These are phyloP conservation scores for Aspergillus versicolor DNA, from an alignment of 2,329 filamentous ascomycete genomes.

Conservation along the genomic window DNA sequence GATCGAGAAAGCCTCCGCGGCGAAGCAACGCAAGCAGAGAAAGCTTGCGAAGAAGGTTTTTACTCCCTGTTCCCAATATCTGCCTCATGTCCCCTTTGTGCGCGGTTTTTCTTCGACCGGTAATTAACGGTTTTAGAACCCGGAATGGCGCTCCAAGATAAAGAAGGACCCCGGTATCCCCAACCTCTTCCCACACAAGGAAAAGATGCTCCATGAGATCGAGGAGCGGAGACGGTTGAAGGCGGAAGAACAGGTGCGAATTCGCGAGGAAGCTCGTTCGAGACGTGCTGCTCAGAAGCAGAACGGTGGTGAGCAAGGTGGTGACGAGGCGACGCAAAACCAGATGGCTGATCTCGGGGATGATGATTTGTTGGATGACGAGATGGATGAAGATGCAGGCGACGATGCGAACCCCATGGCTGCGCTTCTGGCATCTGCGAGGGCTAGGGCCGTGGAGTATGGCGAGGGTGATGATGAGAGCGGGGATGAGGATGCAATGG, in stretches of 20 bases:
- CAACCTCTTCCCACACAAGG: conserved; percentile 97
- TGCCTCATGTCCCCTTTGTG: neutral
- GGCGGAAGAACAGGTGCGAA: conserved; percentile 71
- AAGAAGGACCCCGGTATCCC: conserved; percentile 99
- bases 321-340: conserved; percentile 30
- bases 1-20: conserved; percentile 86
- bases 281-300: conserved; percentile 42
- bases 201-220: conserved; percentile 89
- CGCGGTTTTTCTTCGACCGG: neutral
- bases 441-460: conserved; percentile 45
- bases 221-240: conserved; percentile 82
- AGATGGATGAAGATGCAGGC: conserved; percentile 41
- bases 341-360: conserved; percentile 49
- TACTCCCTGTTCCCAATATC: neutral
- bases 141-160: conserved; percentile 89
- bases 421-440: conserved; percentile 47
- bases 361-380: conserved; percentile 46
- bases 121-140: conserved; percentile 59
- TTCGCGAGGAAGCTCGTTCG: conserved; percentile 63
- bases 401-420: conserved; percentile 52
- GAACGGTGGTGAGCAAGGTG: conserved; percentile 28
- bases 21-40: conserved; percentile 86
- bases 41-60: conserved; percentile 80
- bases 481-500: conserved; percentile 48
- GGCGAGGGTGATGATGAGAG: conserved; percentile 39